Evolutionary conservation across 305 asterid genomes (phyloP), one percentile per base, ranked within the genome.

Genomic region (Fraxinus platypoda): DNA sequence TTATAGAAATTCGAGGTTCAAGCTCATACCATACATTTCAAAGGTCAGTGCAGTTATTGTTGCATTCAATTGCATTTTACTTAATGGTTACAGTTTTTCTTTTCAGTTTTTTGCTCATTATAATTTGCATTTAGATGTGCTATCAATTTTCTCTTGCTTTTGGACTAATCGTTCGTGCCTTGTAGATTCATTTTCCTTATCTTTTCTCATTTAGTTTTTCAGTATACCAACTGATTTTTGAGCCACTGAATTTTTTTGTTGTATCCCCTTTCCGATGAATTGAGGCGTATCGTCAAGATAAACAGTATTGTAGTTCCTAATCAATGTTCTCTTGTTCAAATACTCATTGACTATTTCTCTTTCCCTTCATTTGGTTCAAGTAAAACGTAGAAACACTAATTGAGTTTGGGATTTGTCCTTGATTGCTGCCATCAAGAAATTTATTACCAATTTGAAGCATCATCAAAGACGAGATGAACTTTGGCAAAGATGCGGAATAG

Each of bases 11-110:
- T 93, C 99, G 7, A 94, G 97, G 94, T 95, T 95, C 95, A 95
- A 95, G 84, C 98, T 95, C 87, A 95, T 95, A 84, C 99, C 99
- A 52, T 94, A 91, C 82, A 94, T 95, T 85, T 94, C 98, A 3
- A 89, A 92, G 97, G 99, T 94, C 79, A 68, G 91, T 59, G 75
- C 19, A 85, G 59, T 72, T 66, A 79, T 38, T 79, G 21, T 64
- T 81, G 77, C 70, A 71, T 79, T 19, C 38, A 57, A 30, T 57
- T 49, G 25, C 78, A 26, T 76, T 35, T 31, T 62, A 54, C 57
- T 30, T 9, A 17, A 54, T 76, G 49, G 71, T 76, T 64, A 25
- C 2, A 85, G 54, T 79, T 30, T 30, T 41, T 75, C 41, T 77
- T 82, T 75, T 80, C 26, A 21, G 81, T 25, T 31, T 7, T 79